Base-by-base conservation (phyloP, 2,329 filamentous ascomycete species). In the Leptographium lundbergii region DNA sequence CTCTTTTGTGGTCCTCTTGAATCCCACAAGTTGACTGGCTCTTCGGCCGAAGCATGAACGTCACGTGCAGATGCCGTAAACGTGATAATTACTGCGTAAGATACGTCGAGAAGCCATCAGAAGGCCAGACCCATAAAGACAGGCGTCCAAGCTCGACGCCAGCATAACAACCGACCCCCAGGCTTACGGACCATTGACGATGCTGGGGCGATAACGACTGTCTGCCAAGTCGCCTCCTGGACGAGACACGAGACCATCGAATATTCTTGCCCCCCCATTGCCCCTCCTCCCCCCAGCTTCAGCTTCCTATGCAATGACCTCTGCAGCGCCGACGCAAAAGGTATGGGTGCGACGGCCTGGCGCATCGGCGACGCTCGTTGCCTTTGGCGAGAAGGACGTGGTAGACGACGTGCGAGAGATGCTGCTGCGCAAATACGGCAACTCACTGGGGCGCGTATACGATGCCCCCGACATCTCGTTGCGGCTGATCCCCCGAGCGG, bases 371-470 rank as follows among this genome's bases (percentile, higher is more conserved):
- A 99, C 94, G 17, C 78, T 94, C 67, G 87, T 99, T 59, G 84
- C 87, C 61, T 88, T 95, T 66, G 80, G 84, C 65, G 88, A 95
- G 67, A 90, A 95, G 67, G 91, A 96, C 68, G 75, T 97, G 66
- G 91, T 97, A 60, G 94, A 99, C 71, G 92, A 96, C 72, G 86
- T 96, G 62, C 87, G 92, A 66, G 94, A 96, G 66, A 84, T 90
- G 77, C 94, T 97, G 60, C 76, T 97, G 66, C 85, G 84, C 67
- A 97, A 97, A 75, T 99, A 97, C 71, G 84, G 85, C 66, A 97
- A 99, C 73, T 95, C 91, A 17, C 78, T 99, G 29, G 92, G 92
- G 56, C 85, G 85, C 66, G 88, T 81, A 57, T 96, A 91, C 71
- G 94, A 99, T 73, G 81, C 94, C 13, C 94, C 94, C 14, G 94